A percentile compares a stretch with the other conserved stretches of the same genome.
phyloP scores from a whole-genome alignment of 73 alveolate species.

The Diophrys appendiculata region DNA sequence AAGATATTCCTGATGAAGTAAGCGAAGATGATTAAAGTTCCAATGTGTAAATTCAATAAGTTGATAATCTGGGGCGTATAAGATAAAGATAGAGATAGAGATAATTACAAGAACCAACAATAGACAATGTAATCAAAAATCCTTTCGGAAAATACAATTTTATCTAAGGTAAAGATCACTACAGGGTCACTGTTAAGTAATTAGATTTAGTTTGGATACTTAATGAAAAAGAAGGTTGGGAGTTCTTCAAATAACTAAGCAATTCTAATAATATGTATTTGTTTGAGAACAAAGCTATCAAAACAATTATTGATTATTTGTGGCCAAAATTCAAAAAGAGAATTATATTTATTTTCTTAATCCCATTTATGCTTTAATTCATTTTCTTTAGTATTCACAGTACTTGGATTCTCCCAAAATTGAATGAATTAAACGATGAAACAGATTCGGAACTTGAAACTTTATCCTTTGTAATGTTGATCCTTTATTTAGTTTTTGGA shows the following conservation, averaged over 20 bases:
- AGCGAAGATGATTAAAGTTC: no score
- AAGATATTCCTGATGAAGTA: no score
- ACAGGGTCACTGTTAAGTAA: constrained; percentile 7
- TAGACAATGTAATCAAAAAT: not conserved
- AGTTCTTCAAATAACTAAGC: constrained; percentile 17
- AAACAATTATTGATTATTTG: constrained; percentile 12
- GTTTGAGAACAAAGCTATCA: constrained; percentile 5
- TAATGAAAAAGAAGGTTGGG: constrained; percentile 1
- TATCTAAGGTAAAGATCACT: not conserved
- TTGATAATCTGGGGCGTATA: no score
- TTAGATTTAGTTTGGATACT: constrained; percentile 31
- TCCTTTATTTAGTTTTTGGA: no score
- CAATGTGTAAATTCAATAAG: no score
- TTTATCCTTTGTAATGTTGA: no score
- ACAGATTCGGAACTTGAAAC: not conserved
- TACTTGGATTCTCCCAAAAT: constrained; percentile 11
- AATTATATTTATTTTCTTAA: not conserved
- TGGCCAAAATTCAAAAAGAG: constrained; percentile 15
- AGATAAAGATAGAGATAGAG: no score
- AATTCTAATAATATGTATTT: constrained; percentile 18
- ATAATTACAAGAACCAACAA: no score
- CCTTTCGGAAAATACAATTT: not conserved
- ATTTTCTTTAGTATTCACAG: not conserved
- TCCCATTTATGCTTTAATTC: constrained; percentile 24
- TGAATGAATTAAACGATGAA: not conserved